Base-by-base conservation (phyloP, 495 filamentous ascomycete genomes). In the Xylaria castorea region DNA sequence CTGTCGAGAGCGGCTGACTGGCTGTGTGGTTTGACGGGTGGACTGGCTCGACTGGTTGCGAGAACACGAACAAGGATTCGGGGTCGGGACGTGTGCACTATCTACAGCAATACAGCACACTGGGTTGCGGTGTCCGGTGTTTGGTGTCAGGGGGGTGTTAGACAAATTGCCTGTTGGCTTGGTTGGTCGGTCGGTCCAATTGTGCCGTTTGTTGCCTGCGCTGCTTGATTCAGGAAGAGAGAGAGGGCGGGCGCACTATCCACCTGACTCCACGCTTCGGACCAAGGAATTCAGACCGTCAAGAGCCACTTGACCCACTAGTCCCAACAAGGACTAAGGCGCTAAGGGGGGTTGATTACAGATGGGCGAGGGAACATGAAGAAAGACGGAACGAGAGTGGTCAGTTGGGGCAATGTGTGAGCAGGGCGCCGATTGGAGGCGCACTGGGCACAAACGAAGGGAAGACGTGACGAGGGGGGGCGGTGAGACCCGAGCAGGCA, bases 1-100 rank as follows among this genome's bases (percentile, higher is more conserved):
- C 62, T 67, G 53, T 38, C 36, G 48, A 44, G 70, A 50, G 42
- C 63, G 70, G 70, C 70, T 72, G 62, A 67, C 62, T 72, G 70
- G 70, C 70, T 67, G 51, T 67, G 51, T 62, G 67, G 27, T 22
- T 69, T 46, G 67, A 40, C 40, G 67, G 67, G 53, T 68, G 48
- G 66, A 64, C 66, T 36, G n/a, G n/a, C n/a, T n/a, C n/a, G n/a
- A n/a, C n/a, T 68, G 66, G 50, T 68, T 57, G 66, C 50, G 66
- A 68, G 34, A 65, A 53, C 34, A 62, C 62, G 69, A 58, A 51
- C 69, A 62, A 71, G 69, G 69, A 61, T 34, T 50, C 30, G 44
- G 40, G 46, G 44, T 25, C 46, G 64, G 30, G 38, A 20, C 9
- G 61, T 27, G 61, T 64, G 61, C n/a, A 44, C 61, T 16, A 44